A percentile compares a stretch with the other conserved stretches of the same genome.
Conservation (phyloP, 345 rosid genomes). For the Alliaria petiolata region DNA sequence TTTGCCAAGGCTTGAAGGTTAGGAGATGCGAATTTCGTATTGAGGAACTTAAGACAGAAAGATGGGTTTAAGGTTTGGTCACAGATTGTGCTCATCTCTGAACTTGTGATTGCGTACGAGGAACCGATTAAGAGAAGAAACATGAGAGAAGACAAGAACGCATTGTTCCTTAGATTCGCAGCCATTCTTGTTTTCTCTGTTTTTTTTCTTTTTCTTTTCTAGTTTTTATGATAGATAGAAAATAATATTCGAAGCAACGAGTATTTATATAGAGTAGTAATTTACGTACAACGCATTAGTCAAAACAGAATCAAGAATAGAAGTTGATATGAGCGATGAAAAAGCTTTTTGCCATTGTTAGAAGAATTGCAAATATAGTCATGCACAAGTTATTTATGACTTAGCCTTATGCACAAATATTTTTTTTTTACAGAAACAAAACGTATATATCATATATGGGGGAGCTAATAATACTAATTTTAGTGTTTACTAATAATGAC, state of each 20-base stretch:
- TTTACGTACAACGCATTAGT: conserved; percentile 19
- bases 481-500: no score
- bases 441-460: no score
- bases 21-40: conserved; percentile 18
- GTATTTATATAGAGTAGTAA: conserved; percentile 6
- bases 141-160: conserved; percentile 34
- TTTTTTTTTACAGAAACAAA: no score
- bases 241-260: background rate
- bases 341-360: background rate
- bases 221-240: background rate
- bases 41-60: conserved; percentile 26
- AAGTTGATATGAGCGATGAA: conserved; percentile 19
- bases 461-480: no score
- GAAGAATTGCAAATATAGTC: conserved; percentile 15
- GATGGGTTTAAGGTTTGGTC: conserved; percentile 26
- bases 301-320: conserved; percentile 23
- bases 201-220: background rate
- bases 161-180: conserved; percentile 24
- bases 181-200: conserved; percentile 33
- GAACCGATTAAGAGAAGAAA: conserved; percentile 22
- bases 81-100: conserved; percentile 24
- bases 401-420: background rate
- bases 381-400: background rate
- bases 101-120: conserved; percentile 27
- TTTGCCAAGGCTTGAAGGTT: conserved; percentile 24